Evolutionary conservation across 176 grass and related monocot genomes (phyloP).

Genomic region (Oryza glumipatula): DNA sequence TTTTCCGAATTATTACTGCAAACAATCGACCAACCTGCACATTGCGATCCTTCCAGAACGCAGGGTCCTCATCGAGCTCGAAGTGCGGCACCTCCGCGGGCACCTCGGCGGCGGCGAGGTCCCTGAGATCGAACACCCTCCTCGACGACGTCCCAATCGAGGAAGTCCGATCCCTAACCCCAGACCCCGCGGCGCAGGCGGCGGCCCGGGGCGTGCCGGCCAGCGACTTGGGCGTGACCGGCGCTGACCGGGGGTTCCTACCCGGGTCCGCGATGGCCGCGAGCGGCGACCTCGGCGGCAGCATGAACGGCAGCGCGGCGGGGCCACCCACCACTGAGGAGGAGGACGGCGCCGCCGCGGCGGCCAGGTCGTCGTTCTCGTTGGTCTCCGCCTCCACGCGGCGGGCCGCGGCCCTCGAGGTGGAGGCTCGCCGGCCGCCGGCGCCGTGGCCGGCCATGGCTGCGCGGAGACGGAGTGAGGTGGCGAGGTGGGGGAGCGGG

Average conservation of each 20-base stretch:
- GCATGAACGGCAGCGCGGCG: conserved; percentile 16
- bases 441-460: conserved; percentile 43
- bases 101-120: conserved; percentile 45
- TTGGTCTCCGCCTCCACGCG: conserved; percentile 45
- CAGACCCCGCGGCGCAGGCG: conserved; percentile 29
- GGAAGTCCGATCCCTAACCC: conserved; percentile 56
- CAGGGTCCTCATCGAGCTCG: conserved; percentile 85
- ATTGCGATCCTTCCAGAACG: conserved; percentile 92
- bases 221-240: conserved; percentile 64
- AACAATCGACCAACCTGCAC: conserved; percentile 62
- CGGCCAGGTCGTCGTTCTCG: conserved; percentile 62
- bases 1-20: background rate
- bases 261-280: conserved; percentile 67
- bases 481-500: conserved; percentile 17
- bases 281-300: conserved; percentile 73
- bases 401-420: conserved; percentile 25
- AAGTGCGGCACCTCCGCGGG: conserved; percentile 65
- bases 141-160: conserved; percentile 47
- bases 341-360: conserved; percentile 9
- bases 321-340: background rate
- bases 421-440: conserved; percentile 35
- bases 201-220: conserved; percentile 42
- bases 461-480: conserved; percentile 17
- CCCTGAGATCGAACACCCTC: conserved; percentile 49
- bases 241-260: conserved; percentile 66